Evolutionary conservation across 148 eudicot genomes (phyloP).

Genomic region (Tetragonia tetragonoides): DNA sequence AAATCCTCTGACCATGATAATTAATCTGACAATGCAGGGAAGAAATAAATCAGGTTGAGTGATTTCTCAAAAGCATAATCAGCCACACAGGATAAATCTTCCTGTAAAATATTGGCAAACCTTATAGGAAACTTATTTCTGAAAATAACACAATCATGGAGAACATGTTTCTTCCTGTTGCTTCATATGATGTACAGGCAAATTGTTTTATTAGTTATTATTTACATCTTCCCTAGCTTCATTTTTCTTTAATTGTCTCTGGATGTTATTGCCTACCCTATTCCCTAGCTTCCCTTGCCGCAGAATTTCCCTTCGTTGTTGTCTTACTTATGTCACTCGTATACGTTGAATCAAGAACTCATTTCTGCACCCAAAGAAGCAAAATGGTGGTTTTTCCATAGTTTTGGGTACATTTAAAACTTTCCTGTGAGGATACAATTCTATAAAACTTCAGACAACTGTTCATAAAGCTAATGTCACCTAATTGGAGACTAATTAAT

Average conservation of each 20-base stretch:
- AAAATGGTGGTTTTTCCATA: not conserved
- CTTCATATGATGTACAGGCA: not conserved
- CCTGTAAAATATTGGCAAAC: not conserved
- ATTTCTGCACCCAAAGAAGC: too few relatives aligned
- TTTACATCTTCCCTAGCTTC: not conserved
- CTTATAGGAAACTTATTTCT: not conserved
- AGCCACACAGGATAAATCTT: not conserved
- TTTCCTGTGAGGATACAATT: not conserved
- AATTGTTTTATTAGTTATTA: not conserved
- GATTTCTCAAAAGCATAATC: not conserved
- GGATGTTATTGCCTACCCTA: not conserved
- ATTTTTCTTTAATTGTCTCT: too few relatives aligned
- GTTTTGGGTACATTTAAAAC: not conserved
- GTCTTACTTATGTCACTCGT: too few relatives aligned
- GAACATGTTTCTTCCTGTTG: not conserved
- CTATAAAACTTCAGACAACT: not conserved
- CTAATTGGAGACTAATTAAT: not conserved
- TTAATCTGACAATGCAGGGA: conserved; percentile 34
- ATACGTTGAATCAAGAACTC: too few relatives aligned
- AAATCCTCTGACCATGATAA: conserved; percentile 26
- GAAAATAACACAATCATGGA: not conserved
- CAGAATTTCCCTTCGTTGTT: too few relatives aligned
- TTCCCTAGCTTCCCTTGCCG: too few relatives aligned
- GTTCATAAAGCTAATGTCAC: not conserved
- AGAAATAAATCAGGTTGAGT: not conserved